Evolutionary conservation across 2,329 filamentous ascomycete species (phyloP), one percentile per base, ranked within the genome.

Genomic region (Thielaviopsis musarum): DNA sequence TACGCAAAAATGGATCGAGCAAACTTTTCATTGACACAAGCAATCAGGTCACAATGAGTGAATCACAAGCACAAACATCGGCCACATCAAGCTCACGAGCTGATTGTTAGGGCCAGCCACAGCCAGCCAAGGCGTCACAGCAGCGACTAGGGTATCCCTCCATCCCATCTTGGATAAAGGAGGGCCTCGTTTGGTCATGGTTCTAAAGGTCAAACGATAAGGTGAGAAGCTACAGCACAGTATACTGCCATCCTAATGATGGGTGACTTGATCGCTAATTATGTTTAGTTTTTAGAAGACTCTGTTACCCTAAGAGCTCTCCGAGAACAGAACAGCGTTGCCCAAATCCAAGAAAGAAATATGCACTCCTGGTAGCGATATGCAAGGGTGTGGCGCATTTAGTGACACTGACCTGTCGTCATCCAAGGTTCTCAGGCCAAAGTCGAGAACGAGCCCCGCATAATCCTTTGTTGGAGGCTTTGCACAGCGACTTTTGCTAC

Each of bases 361-460:
- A 45, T 38, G 28, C n/a, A 17, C 51, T 30, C 52, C 17, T 15
- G 26, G 19, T 38, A 54, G 54, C 59, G 24, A 56, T 24, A 41
- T 56, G 54, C 54, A 56, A 57, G 59, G 48, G 55, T 57, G 59
- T 52, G 59, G 59, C 59, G 34, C 54, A 60, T 60, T 54, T 45
- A 45, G 49, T 54, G 59, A 60, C 59, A 60, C 15, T 56, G 34
- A 49, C 30, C 45, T 53, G 13, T 59, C 38, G 59, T 60, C 53
- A 52, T 56, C 34, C 34, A 26, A 52, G 52, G 57, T 45, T 49
- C 28, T 12, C 19, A 52, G 41, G 38, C 22, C 13, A 45, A 56
- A n/a, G 28, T 10, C 30, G 45, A 22, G 34, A 15, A 24, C 45
- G 5, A 52, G 41, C 41, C 41, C 48, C 41, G 24, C 17, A 34